Conservation (phyloP, 2,329 filamentous ascomycete genomes). For the Fusarium clavum region DNA sequence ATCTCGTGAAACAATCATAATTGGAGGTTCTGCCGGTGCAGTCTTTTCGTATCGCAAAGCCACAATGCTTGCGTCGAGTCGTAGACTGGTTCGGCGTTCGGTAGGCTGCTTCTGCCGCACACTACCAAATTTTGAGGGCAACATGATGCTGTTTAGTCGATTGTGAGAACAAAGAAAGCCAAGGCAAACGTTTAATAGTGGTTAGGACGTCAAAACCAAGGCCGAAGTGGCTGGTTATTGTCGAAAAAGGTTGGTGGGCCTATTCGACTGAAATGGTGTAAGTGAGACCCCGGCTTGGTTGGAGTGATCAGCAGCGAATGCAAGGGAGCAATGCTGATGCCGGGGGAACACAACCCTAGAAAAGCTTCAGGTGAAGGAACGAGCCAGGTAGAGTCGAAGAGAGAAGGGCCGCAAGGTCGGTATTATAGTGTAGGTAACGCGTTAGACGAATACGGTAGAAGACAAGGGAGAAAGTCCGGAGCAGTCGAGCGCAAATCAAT, state of each 20-base stretch:
- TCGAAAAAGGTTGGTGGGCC: conserved; percentile 22
- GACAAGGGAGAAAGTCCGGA: conserved; percentile 27
- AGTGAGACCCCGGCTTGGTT: conserved; percentile 34
- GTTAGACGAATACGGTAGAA: conserved; percentile 22
- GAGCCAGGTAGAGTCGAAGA: neutral
- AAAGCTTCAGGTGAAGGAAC: conserved; percentile 24
- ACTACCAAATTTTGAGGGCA: conserved; percentile 57
- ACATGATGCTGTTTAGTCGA: conserved; percentile 44
- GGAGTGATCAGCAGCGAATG: conserved; percentile 23
- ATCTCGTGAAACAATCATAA: conserved; percentile 62
- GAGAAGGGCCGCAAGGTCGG: conserved; percentile 8
- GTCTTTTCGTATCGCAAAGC: conserved; percentile 72
- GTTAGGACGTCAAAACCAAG: conserved; percentile 8
- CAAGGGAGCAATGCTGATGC: conserved; percentile 37
- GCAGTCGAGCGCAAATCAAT: neutral
- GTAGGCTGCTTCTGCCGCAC: conserved; percentile 57
- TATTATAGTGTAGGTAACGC: conserved; percentile 16
- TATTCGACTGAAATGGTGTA: conserved; percentile 20
- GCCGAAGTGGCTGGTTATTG: conserved; percentile 21
- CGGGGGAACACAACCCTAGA: conserved; percentile 20
- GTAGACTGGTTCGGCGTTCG: conserved; percentile 52
- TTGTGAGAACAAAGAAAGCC: conserved; percentile 19
- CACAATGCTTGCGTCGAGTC: conserved; percentile 63
- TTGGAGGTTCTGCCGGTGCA: conserved; percentile 67
- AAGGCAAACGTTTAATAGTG: conserved; percentile 17